Percentiles rank a stretch among this genome's conserved stretches.
Evolutionary conservation across 306 rosid species (phyloP).

Genomic region (Lupinus albus): DNA sequence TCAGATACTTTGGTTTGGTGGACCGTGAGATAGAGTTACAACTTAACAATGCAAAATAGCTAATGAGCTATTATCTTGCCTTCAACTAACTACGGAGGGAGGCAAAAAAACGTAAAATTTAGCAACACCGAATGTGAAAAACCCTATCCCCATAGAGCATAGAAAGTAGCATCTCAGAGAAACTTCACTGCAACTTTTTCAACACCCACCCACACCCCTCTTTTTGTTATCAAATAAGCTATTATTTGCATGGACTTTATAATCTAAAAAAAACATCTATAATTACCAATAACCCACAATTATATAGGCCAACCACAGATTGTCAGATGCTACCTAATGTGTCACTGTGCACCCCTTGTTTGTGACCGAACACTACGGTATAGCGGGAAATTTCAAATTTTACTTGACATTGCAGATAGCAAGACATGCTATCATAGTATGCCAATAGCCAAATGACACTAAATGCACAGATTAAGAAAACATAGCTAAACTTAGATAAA

Average conservation of each 20-base stretch:
- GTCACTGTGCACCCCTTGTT: not conserved
- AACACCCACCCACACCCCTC: not conserved
- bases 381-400: not conserved
- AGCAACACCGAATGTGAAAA: not conserved
- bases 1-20: conserved; percentile 9
- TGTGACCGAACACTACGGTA: not conserved
- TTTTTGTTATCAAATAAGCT: not conserved
- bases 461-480: conserved; percentile 13
- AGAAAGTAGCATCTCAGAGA: not conserved
- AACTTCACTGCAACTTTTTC: not conserved
- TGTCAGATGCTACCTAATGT: not conserved
- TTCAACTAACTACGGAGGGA: conserved; percentile 2
- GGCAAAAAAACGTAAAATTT: not conserved
- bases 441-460: conserved; percentile 15
- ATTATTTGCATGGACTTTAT: not conserved
- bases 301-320: not conserved
- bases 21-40: conserved; percentile 6
- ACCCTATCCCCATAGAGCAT: not conserved
- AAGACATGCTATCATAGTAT: not conserved
- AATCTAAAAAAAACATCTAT: not conserved
- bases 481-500: not conserved
- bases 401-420: not conserved
- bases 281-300: not conserved
- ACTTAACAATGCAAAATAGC: conserved; percentile 6
- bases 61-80: conserved; percentile 5